Evolutionary conservation across 1,139 yeast genomes (phyloP).

Genomic region (Arxiozyma telluris): DNA sequence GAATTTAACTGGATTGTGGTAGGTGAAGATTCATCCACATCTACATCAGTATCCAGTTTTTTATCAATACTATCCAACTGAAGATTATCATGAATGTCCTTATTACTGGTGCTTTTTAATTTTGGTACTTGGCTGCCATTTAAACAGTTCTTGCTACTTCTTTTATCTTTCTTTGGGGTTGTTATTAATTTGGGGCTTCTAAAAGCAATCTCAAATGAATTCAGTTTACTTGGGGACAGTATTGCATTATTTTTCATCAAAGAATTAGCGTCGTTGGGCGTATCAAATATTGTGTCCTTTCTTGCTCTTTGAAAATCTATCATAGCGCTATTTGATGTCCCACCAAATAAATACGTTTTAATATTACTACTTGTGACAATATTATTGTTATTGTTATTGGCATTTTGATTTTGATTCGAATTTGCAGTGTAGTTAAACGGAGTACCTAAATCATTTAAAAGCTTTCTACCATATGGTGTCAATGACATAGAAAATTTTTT

Average conservation of each 20-base stretch:
- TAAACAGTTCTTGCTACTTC: background rate
- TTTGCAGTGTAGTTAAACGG: conserved; percentile 14
- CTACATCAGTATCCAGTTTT: conserved; percentile 14
- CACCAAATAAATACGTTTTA: conserved; percentile 2
- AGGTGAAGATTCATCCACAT: conserved; percentile 24
- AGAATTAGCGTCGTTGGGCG: conserved; percentile 1
- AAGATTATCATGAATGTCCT: background rate
- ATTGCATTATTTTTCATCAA: background rate
- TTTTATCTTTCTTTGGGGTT: background rate
- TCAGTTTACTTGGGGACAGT: background rate
- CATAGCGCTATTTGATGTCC: conserved; percentile 27
- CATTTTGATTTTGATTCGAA: background rate
- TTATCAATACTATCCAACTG: background rate
- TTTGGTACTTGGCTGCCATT: conserved; percentile 4
- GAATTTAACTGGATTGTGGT: conserved; percentile 30
- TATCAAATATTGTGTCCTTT: conserved; percentile 15
- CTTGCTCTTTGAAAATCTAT: conserved; percentile 30
- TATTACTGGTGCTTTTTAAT: conserved; percentile 6
- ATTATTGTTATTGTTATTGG: conserved; percentile 8
- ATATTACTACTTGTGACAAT: conserved; percentile 4
- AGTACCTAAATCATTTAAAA: conserved; percentile 26
- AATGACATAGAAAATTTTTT: conserved; percentile 22
- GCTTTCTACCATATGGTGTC: conserved; percentile 28
- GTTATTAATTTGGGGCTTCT: conserved; percentile 7
- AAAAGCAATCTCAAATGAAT: background rate